Percentiles rank a stretch among this genome's conserved stretches.
These are phyloP conservation scores for Capsella bursapastoris DNA, from an alignment of 345 rosid genomes.

Conservation along the genomic window DNA sequence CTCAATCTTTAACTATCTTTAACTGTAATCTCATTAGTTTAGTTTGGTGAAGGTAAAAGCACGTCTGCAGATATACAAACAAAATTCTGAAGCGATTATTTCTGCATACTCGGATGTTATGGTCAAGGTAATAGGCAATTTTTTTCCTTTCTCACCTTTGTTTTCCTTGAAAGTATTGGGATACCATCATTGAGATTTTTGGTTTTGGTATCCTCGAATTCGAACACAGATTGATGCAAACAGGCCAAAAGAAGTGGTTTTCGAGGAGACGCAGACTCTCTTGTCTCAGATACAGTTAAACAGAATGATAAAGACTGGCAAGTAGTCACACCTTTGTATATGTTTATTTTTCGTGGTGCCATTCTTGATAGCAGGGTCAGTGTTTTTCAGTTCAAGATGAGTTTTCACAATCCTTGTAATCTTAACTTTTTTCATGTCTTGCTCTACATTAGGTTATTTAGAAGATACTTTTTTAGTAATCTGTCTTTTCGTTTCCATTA, in stretches of 20 bases:
- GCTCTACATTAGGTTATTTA: not conserved
- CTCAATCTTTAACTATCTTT: not conserved
- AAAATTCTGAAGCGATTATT: conserved; percentile 68
- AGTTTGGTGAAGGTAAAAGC: conserved; percentile 62
- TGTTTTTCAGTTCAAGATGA: conserved; percentile 14
- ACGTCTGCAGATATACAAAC: conserved; percentile 78
- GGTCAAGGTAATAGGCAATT: conserved; percentile 54
- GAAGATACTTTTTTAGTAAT: not conserved
- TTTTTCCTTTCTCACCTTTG: not conserved
- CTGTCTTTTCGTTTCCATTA: conserved; percentile 5
- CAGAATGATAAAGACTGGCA: conserved; percentile 47
- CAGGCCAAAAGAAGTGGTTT: conserved; percentile 70
- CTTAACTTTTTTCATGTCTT: not conserved
- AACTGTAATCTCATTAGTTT: conserved; percentile 12
- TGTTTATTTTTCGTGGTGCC: conserved; percentile 19
- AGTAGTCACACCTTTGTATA: conserved; percentile 42
- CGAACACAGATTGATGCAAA: conserved; percentile 76
- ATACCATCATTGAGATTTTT: conserved; percentile 6
- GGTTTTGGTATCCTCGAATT: conserved; percentile 16
- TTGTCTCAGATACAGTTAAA: conserved; percentile 58
- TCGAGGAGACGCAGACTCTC: conserved; percentile 62
- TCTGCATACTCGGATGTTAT: conserved; percentile 66
- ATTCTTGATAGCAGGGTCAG: conserved; percentile 5
- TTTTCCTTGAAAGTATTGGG: not conserved
- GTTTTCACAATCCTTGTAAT: not conserved